Percentiles rank a stretch among this genome's conserved stretches.
Evolutionary conservation across 768 basidiomycete species (phyloP).

Genomic region (Phlebiopsis gigantea): DNA sequence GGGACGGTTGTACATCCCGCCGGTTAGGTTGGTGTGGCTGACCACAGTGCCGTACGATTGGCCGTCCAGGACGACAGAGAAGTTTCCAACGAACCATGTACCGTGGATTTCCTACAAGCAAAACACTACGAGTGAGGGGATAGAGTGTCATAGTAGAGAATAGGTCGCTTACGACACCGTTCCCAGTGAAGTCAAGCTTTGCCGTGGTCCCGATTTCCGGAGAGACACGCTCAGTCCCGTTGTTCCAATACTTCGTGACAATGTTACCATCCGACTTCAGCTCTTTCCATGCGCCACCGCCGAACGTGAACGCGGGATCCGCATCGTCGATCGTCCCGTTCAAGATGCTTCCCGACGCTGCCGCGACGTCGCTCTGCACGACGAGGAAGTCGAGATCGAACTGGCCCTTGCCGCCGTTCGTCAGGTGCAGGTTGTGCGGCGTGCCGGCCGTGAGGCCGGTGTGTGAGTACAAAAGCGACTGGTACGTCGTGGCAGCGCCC

Average conservation of each 20-base stretch:
- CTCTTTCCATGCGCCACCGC: neutral
- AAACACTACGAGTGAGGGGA: neutral
- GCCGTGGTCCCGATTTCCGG: neutral
- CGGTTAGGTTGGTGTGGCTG: neutral
- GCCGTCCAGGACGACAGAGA: neutral
- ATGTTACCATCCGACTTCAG: neutral
- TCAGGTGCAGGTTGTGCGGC: neutral
- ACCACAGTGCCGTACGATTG: neutral
- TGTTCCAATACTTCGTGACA: neutral
- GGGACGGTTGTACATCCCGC: neutral
- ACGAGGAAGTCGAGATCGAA: neutral
- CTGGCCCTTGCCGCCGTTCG: neutral
- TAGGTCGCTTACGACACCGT: neutral
- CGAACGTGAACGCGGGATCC: neutral
- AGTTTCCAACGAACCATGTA: neutral
- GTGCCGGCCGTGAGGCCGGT: neutral
- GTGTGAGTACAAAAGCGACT: neutral
- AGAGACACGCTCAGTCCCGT: neutral
- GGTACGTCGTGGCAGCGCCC: neutral
- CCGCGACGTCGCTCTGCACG: neutral
- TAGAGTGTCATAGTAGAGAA: neutral
- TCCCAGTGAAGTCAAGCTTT: neutral
- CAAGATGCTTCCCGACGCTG: no score
- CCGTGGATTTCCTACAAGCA: neutral
- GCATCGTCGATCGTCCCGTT: neutral